Evolutionary conservation across 805 yeast genomes (phyloP).

Genomic region (Osmozyma mogii): DNA sequence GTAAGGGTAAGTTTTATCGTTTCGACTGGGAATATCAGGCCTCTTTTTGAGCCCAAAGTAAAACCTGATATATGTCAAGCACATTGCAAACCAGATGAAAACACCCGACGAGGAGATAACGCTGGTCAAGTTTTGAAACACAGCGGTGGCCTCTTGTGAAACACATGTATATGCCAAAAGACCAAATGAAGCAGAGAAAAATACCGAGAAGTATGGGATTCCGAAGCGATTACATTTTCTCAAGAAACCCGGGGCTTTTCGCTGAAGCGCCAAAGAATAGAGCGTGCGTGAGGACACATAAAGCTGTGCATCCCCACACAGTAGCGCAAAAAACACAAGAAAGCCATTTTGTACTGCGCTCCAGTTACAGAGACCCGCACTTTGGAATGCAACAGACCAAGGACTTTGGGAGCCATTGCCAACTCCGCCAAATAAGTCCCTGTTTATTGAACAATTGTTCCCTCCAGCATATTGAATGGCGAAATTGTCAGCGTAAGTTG

Average conservation of each 20-base stretch:
- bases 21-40: conserved; percentile 57
- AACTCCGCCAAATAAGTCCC: conserved; percentile 23
- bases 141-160: conserved; percentile 46
- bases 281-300: conserved; percentile 36
- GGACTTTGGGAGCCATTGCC: conserved; percentile 39
- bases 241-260: conserved; percentile 57
- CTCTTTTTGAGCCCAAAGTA: conserved; percentile 52
- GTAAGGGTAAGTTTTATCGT: conserved; percentile 60
- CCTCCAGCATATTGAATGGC: conserved; percentile 32
- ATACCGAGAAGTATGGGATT: conserved; percentile 65
- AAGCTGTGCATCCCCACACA: conserved; percentile 38
- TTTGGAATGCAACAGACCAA: conserved; percentile 37
- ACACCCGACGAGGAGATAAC: conserved; percentile 69
- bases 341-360: conserved; percentile 36
- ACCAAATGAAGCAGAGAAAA: background rate
- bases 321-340: conserved; percentile 39
- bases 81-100: conserved; percentile 73
- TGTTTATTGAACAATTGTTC: conserved; percentile 19
- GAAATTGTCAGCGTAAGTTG: conserved; percentile 15
- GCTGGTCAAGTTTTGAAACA: conserved; percentile 60
- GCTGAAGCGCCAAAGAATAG: conserved; percentile 36
- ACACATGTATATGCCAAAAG: conserved; percentile 56
- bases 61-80: conserved; percentile 55
- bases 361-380: conserved; percentile 27
- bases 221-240: conserved; percentile 55